phyloP scores from a whole-genome alignment of 2,329 filamentous ascomycete species.

The Nannizziopsis barbatae region DNA sequence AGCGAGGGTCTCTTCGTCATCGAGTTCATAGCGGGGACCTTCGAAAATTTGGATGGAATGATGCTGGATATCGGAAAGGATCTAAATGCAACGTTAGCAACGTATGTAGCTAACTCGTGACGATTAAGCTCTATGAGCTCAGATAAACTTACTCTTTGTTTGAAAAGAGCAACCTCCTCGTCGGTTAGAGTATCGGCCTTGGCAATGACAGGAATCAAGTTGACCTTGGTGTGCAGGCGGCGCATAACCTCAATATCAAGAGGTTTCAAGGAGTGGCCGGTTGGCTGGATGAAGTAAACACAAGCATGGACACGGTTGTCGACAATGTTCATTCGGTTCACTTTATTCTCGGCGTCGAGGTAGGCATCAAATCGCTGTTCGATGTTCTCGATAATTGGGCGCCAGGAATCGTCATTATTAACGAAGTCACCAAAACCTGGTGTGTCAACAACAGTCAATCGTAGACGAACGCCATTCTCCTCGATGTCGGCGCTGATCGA shows the following conservation, averaged over 20 bases:
- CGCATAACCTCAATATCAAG: slow-evolving; percentile 99
- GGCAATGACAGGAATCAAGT: slow-evolving; percentile 96
- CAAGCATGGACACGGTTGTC: slow-evolving; percentile 98
- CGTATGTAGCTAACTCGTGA: not conserved
- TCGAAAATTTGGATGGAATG: slow-evolving; percentile 99
- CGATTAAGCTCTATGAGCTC: too few species aligned
- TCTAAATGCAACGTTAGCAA: slow-evolving; percentile 47
- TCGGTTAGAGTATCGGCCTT: slow-evolving; percentile 97
- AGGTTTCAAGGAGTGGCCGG: slow-evolving; percentile 94
- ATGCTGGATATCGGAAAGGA: slow-evolving; percentile 90
- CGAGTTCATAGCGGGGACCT: slow-evolving; percentile 93
- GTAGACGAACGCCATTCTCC: slow-evolving; percentile 93
- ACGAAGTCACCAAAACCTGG: slow-evolving; percentile 98
- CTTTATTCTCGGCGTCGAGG: slow-evolving; percentile 98
- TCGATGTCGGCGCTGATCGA: slow-evolving; percentile 95
- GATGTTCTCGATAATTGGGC: slow-evolving; percentile 98
- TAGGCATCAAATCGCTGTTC: slow-evolving; percentile 98
- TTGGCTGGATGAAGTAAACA: slow-evolving; percentile 99
- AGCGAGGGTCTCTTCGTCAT: slow-evolving; percentile 98
- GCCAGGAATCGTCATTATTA: slow-evolving; percentile 99
- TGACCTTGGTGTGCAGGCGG: slow-evolving; percentile 98
- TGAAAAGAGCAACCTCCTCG: slow-evolving; percentile 89
- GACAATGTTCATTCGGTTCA: slow-evolving; percentile 99
- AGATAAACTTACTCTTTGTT: slow-evolving; percentile 85
- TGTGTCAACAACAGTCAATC: slow-evolving; percentile 92